phyloP scores from a whole-genome alignment of 495 filamentous ascomycete genomes.

The Hyaloscypha variabilis region DNA sequence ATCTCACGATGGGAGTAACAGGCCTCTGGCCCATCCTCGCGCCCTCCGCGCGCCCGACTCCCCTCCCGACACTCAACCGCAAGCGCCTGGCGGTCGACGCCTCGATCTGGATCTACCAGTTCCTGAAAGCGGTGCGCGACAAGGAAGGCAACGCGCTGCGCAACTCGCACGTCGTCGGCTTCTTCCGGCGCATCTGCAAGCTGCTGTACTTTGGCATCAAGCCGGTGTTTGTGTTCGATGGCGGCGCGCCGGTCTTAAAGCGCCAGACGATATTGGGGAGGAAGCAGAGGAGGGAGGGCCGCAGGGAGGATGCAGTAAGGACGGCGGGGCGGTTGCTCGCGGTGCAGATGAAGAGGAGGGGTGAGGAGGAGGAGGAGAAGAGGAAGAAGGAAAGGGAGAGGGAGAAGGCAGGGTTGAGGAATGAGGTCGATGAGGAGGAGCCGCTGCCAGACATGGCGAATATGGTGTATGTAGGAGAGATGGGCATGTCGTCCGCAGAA shows the following conservation, averaged over 20 bases:
- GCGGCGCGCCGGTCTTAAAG: conserved; percentile 89
- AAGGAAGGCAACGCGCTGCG: conserved; percentile 96
- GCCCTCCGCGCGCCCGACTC: conserved; percentile 87
- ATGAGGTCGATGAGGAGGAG: conserved; percentile 58
- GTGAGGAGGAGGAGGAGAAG: conserved; percentile 78
- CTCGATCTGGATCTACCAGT: conserved; percentile 99
- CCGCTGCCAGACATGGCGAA: conserved; percentile 62
- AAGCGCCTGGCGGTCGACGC: conserved; percentile 97
- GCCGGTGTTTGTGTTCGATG: conserved; percentile 98
- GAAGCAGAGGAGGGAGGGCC: conserved; percentile 80
- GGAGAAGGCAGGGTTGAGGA: conserved; percentile 20
- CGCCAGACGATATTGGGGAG: conserved; percentile 82
- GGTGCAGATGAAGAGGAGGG: conserved; percentile 85
- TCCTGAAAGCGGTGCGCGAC: conserved; percentile 96
- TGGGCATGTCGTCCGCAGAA: conserved; percentile 78
- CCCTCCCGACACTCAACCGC: conserved; percentile 91
- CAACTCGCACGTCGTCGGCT: conserved; percentile 93
- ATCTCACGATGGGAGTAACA: conserved; percentile 83
- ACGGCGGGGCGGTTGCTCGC: conserved; percentile 91
- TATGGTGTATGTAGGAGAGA: conserved; percentile 86
- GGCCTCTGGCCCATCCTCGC: conserved; percentile 95
- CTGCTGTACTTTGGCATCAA: conserved; percentile 94
- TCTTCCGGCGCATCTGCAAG: conserved; percentile 98
- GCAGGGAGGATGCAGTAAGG: conserved; percentile 87
- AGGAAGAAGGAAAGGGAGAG: conserved; percentile 49